Evolutionary conservation across 169 alveolate species (phyloP), one percentile per base, ranked within the genome.

Genomic region (Plasmodium falciparum): DNA sequence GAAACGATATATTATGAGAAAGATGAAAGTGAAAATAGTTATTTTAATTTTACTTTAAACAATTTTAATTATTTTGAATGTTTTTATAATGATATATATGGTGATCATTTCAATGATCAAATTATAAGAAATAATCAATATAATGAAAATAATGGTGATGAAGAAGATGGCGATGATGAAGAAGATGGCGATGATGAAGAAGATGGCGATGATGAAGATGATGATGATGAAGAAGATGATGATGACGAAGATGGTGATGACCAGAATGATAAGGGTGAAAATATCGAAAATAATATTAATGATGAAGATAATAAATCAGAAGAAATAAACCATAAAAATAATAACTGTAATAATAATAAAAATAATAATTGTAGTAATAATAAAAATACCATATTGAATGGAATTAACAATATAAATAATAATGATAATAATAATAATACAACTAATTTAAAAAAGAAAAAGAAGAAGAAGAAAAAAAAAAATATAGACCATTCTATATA

Each of bases 1-100:
- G 91, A 83, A 83, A 83, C 91, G 3, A 69, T 83, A 70, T 83
- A 83, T 83, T 83, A 83, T 58, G 91, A 83, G 49, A 83, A 83
- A 17, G 91, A 83, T 73, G 91, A 83, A 83, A 83, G 45, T 70
- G 91, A 83, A 83, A 67, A 83, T 33, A 83, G 63, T 49, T 83
- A 83, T 70, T 83, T 83, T 72, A 71, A 71, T 58, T 56, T 83
- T 67, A n/a, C 91, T 11, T 12, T 83, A 39, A 83, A 83, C 29
- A 83, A 83, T 15, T 83, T 70, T 83, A 83, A 83, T 63, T 83
- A 83, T 59, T 67, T 83, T 70, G 91, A 83, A 70, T 83, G 86
- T 5, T 83, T 83, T 58, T 83, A 83, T 39, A 83, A 71, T 70
- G 73, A 71, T 17, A 67, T 83, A 67, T 83, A 83, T 59, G 59